Evolutionary conservation across 2,329 filamentous ascomycete genomes (phyloP).

Genomic region (Trichoderma guizhouense): DNA sequence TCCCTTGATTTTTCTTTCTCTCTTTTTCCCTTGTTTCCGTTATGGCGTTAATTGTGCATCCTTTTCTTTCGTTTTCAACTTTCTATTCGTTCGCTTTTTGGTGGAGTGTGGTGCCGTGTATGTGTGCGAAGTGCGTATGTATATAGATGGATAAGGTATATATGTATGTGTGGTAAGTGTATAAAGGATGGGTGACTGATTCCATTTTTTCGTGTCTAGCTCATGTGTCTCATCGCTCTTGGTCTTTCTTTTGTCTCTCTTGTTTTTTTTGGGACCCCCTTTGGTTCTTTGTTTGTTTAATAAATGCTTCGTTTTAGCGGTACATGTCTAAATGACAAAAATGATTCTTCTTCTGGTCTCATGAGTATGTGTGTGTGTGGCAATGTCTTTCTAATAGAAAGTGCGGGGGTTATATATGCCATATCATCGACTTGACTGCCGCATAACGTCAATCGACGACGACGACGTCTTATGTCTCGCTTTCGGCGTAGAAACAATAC

Average conservation of each 20-base stretch:
- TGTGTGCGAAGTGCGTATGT: background rate
- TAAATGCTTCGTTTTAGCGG: background rate
- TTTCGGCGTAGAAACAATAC: constrained; percentile 6
- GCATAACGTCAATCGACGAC: constrained; percentile 9
- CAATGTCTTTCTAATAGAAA: background rate
- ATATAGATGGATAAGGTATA: background rate
- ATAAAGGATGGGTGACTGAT: background rate
- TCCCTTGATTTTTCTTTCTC: background rate
- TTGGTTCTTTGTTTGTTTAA: background rate
- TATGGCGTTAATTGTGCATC: background rate
- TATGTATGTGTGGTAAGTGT: background rate
- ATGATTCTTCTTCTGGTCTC: background rate
- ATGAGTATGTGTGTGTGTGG: background rate
- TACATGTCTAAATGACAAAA: background rate
- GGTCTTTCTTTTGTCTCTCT: background rate
- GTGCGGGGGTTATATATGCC: background rate
- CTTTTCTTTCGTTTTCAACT: background rate
- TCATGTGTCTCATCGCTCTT: background rate
- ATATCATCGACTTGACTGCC: constrained; percentile 6
- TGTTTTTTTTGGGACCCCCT: background rate
- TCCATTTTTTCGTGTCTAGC: background rate
- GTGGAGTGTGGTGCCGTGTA: background rate
- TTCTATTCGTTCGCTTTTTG: background rate
- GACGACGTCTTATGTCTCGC: constrained; percentile 9
- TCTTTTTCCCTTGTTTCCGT: background rate